These are phyloP conservation scores for Polytrichum formosum DNA, from an alignment of 225 moss, liverwort and hornwort genomes.

Conservation along the genomic window DNA sequence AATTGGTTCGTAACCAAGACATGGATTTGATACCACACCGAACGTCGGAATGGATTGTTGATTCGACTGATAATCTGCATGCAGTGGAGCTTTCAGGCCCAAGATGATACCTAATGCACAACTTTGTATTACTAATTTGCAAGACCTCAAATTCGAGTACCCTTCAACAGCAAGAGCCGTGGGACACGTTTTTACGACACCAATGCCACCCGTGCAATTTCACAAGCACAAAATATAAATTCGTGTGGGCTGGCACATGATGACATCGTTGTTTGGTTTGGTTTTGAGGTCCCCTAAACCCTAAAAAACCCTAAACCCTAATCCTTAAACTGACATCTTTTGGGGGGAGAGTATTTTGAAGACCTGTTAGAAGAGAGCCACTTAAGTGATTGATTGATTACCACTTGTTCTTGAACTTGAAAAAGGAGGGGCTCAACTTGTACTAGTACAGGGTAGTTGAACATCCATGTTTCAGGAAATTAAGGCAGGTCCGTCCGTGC, in stretches of 20 bases:
- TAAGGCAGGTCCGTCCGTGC: constrained; percentile 19
- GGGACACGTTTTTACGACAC: constrained; percentile 20
- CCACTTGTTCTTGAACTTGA: constrained; percentile 10
- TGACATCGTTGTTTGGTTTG: constrained; percentile 13
- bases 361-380: constrained; percentile 17
- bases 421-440: constrained; percentile 23
- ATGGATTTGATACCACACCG: constrained; percentile 76
- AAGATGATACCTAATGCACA: constrained; percentile 27
- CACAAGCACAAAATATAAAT: constrained; percentile 11
- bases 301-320: too few species aligned
- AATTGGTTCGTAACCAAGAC: constrained; percentile 84
- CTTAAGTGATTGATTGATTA: constrained; percentile 5
- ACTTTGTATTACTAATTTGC: constrained; percentile 24
- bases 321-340: background rate
- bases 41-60: constrained; percentile 86
- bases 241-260: background rate
- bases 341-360: constrained; percentile 33
- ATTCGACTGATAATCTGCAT: constrained; percentile 87
- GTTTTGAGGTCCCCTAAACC: constrained; percentile 15
- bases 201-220: constrained; percentile 8
- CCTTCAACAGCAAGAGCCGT: constrained; percentile 10
- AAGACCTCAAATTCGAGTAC: constrained; percentile 10
- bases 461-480: constrained; percentile 18
- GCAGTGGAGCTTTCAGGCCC: constrained; percentile 94
- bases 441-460: constrained; percentile 27